Evolutionary conservation across 2,329 filamentous ascomycete genomes (phyloP).

Genomic region (Neospermospora avenae): DNA sequence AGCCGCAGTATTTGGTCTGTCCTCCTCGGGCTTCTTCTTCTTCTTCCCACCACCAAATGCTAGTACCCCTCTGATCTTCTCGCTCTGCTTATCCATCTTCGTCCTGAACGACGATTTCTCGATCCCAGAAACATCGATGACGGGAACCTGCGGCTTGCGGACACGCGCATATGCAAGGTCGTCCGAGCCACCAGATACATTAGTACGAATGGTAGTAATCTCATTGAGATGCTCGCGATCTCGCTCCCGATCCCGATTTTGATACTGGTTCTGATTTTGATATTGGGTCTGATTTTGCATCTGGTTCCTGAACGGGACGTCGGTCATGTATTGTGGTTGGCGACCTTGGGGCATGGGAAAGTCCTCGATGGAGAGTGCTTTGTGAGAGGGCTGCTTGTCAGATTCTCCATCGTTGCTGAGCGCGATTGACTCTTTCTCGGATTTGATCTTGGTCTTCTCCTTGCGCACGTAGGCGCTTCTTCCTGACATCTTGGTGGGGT

Average conservation of each 20-base stretch:
- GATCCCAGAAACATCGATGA: conserved; percentile 47
- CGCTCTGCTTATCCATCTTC: conserved; percentile 53
- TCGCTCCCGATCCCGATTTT: too few relatives aligned
- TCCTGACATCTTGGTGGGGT: conserved; percentile 47
- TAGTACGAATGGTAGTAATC: conserved; percentile 8
- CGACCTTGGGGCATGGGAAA: conserved; percentile 20
- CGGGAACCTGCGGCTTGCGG: conserved; percentile 22
- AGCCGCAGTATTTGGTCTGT: conserved; percentile 19
- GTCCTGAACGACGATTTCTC: conserved; percentile 53
- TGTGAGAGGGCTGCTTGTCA: conserved; percentile 12
- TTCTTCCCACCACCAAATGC: conserved; percentile 48
- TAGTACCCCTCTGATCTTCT: conserved; percentile 52
- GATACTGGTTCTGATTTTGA: too few relatives aligned
- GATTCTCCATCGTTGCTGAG: background rate
- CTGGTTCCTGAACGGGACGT: conserved; percentile 8
- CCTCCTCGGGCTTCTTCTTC: conserved; percentile 35
- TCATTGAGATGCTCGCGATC: background rate
- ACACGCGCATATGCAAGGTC: conserved; percentile 18
- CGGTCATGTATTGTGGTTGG: conserved; percentile 3
- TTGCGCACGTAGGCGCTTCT: conserved; percentile 57
- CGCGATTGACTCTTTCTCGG: conserved; percentile 1
- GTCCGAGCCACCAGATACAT: conserved; percentile 15
- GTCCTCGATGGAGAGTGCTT: conserved; percentile 15
- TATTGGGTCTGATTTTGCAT: too few relatives aligned
- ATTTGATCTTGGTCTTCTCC: conserved; percentile 49